A percentile compares a stretch with the other conserved stretches of the same genome.
These are phyloP conservation scores for Monotropa hypopitys DNA, from an alignment of 179 eudicot genomes.

Conservation along the genomic window DNA sequence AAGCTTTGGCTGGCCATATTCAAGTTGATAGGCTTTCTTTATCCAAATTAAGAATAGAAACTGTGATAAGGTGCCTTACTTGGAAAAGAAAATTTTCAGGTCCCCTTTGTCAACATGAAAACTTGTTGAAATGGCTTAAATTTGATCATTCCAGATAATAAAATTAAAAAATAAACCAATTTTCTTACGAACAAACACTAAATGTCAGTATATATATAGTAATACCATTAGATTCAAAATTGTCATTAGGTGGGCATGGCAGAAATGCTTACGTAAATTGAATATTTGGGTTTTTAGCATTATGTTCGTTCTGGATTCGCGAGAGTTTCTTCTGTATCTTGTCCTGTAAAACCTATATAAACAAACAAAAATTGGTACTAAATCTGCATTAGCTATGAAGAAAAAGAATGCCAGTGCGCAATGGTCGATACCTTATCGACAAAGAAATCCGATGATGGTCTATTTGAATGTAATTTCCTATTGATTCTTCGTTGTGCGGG, in stretches of 20 bases:
- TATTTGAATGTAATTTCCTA: slow-evolving; percentile 47
- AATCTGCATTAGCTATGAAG: neutral
- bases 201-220: neutral
- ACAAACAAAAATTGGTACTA: neutral
- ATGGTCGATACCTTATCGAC: slow-evolving; percentile 48
- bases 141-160: slow-evolving; percentile 47
- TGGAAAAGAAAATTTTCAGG: slow-evolving; percentile 54
- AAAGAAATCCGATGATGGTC: slow-evolving; percentile 55
- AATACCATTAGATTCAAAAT: neutral
- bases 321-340: slow-evolving; percentile 64
- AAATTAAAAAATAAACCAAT: too few relatives aligned
- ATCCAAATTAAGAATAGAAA: too few relatives aligned
- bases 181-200: neutral
- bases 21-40: too few relatives aligned
- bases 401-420: neutral
- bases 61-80: slow-evolving; percentile 39
- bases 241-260: neutral
- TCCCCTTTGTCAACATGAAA: slow-evolving; percentile 74
- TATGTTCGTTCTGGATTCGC: slow-evolving; percentile 45
- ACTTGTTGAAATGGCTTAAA: slow-evolving; percentile 62
- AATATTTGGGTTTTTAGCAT: slow-evolving; percentile 33
- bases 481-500: too few relatives aligned
- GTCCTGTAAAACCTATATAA: slow-evolving; percentile 48
- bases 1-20: too few relatives aligned
- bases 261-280: slow-evolving; percentile 44